Evolutionary conservation across 768 basidiomycete genomes (phyloP).

Genomic region (Lactifluus volemus): DNA sequence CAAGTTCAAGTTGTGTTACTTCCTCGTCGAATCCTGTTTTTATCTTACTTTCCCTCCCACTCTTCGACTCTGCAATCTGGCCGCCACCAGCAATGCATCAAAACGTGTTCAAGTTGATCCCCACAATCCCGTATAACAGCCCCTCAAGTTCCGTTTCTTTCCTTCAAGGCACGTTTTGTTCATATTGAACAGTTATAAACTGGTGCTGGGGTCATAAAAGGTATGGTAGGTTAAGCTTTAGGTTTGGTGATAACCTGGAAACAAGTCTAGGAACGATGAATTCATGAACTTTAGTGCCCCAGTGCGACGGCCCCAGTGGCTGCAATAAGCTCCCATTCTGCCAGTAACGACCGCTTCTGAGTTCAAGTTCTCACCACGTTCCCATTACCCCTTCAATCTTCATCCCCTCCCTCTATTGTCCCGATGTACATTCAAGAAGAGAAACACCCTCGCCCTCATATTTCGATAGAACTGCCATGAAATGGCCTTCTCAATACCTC

Average conservation of each 20-base stretch:
- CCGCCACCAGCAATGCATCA: not conserved
- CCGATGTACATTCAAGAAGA: too few relatives aligned
- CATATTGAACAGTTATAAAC: too few relatives aligned
- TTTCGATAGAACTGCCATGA: too few relatives aligned
- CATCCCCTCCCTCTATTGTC: not conserved
- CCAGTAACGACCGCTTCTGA: not conserved
- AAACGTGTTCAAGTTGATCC: too few relatives aligned
- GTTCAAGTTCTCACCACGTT: not conserved
- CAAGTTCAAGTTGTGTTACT: not conserved
- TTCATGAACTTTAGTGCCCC: not conserved
- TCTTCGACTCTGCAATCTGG: not conserved
- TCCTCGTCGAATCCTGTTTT: not conserved
- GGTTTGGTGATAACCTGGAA: not conserved
- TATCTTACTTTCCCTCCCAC: not conserved
- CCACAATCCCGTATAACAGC: too few relatives aligned
- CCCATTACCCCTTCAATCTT: not conserved
- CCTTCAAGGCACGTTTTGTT: too few relatives aligned
- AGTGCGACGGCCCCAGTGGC: too few relatives aligned
- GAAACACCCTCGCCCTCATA: too few relatives aligned
- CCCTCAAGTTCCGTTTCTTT: too few relatives aligned
- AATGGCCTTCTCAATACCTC: too few relatives aligned
- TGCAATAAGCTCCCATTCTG: not conserved
- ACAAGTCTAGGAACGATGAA: not conserved
- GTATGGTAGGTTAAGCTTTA: not conserved
- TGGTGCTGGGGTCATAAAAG: too few relatives aligned